Base-by-base conservation (phyloP, 108 stramenopile species). In the Discostella stelligeroides region DNA sequence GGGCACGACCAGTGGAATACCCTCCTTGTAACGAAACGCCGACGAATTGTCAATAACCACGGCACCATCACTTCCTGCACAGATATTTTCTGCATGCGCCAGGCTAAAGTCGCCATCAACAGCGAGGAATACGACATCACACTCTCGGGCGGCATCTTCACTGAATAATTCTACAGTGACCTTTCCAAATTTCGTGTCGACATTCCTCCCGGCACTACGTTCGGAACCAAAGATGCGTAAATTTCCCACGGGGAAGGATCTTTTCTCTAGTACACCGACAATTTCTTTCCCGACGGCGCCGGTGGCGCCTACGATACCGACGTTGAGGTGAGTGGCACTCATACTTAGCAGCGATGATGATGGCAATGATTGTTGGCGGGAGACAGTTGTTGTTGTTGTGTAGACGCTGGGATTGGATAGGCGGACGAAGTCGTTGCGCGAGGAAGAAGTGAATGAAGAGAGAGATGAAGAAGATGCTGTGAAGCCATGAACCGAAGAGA, bases 211-310 rank as follows among this genome's bases (percentile, higher is more conserved):
- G 10, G 96, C 97, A 24, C 86, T 88, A 49, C 94, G 87, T 49
- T 70, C 80, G 30, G 85, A 85, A 42, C 93, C 96, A 78, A 97
- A 97, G 51, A 97, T 91, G 38, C 92, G 88, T 11, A 97, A 86
- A 38, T 72, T 60, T 21, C 73, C 80, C 23, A 95, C 93, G 43
- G 88, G 88, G 63, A 92, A 84, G 9, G 72, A 49, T 15, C 92
- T 83, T 55, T 85, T 86, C 51, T 92, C 92, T 59, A 99, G 76
- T 54, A 84, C 85, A 20, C 87, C 76, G 21, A 95, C 88, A 64
- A 99, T 92, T 80, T 99, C 98, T 70, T 95, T 91, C 2, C 98
- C 98, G 5, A 99, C 98, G 38, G 98, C 98, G 21, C 98, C 98
- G 7, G 98, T 97, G 42, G 97, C 97, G 43, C 98, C 98, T 23